Evolutionary conservation across 2,329 filamentous ascomycete species (phyloP).

Genomic region (Ophiognomonia clavigignenti-juglandacearum): DNA sequence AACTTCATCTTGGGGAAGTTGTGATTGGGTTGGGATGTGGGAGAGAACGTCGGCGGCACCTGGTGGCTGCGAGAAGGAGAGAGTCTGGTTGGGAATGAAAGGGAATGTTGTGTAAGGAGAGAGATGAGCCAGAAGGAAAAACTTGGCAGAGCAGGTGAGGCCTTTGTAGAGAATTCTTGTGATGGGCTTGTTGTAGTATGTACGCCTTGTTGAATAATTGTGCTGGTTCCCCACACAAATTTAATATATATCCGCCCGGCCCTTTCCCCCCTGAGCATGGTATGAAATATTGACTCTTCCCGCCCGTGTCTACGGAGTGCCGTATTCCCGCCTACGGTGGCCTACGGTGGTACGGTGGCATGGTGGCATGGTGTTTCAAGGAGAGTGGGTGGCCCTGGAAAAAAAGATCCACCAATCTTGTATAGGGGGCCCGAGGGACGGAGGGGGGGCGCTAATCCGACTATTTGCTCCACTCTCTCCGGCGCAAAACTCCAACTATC

Average conservation of each 20-base stretch:
- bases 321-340: no score
- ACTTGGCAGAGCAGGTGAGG: not conserved
- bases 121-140: not conserved
- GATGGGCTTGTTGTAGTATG: no score
- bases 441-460: no score
- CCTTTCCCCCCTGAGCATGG: constrained; percentile 1
- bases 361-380: constrained; percentile 12
- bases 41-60: constrained; percentile 5
- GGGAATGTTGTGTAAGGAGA: not conserved
- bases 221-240: constrained; percentile 5
- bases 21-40: not conserved
- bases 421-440: constrained; percentile 4
- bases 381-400: constrained; percentile 3
- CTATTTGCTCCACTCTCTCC: no score
- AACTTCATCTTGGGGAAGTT: constrained; percentile 9
- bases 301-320: no score
- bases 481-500: no score
- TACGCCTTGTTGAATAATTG: no score
- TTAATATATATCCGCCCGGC: not conserved
- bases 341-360: no score
- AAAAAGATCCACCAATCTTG: constrained; percentile 13
- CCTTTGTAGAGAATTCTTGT: not conserved
- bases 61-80: not conserved
- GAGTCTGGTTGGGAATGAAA: not conserved
- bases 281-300: no score